Evolutionary conservation across 495 filamentous ascomycete species (phyloP).

Genomic region (Neurospora terricola): DNA sequence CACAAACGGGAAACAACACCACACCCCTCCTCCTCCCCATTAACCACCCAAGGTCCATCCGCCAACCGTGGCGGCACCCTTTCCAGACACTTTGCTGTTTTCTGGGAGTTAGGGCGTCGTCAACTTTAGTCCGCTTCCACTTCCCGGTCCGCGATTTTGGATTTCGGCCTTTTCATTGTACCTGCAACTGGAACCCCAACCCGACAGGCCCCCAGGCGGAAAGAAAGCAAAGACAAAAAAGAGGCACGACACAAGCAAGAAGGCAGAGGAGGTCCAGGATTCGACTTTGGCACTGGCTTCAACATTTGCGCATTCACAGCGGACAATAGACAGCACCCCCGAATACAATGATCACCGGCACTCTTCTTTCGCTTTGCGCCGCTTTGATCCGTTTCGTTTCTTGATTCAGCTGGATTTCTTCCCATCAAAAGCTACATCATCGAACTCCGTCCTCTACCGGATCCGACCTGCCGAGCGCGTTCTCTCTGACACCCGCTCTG

Average conservation of each 20-base stretch:
- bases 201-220: no score
- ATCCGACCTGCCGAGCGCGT: not conserved
- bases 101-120: not conserved
- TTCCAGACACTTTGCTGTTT: not conserved
- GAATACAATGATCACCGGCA: conserved; percentile 40
- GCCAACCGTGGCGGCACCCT: conserved; percentile 1
- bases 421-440: not conserved
- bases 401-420: conserved; percentile 21
- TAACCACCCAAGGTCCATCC: conserved; percentile 3
- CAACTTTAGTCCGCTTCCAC: not conserved
- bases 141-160: not conserved
- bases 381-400: conserved; percentile 39
- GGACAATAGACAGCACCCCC: conserved; percentile 14
- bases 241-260: not conserved
- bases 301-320: not conserved
- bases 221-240: not conserved
- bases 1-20: conserved; percentile 3
- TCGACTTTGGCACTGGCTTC: not conserved
- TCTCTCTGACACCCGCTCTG: not conserved
- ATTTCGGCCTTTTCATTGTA: not conserved
- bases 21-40: not conserved
- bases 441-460: not conserved
- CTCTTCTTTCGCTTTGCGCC: conserved; percentile 35
- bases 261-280: not conserved
- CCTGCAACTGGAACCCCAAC: not conserved